These are phyloP conservation scores for Batkoa obscura DNA, from an alignment of 371 early-diverging fungal species.

Conservation along the genomic window DNA sequence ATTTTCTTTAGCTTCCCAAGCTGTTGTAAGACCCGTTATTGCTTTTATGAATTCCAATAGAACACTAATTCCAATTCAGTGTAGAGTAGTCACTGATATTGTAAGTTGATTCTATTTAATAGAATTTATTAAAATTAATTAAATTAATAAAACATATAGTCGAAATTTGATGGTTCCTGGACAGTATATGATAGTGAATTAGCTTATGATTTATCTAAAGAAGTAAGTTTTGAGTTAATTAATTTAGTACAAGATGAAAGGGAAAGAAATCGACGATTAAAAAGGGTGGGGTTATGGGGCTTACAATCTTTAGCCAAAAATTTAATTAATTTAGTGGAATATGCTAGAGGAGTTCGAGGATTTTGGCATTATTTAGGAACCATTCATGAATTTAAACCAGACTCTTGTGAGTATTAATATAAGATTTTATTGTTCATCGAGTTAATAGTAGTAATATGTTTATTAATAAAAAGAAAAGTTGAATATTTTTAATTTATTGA, in stretches of 20 bases:
- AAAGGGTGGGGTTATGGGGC: slow-evolving; percentile 79
- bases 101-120: slow-evolving; percentile 16
- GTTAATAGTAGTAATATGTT: too few species aligned
- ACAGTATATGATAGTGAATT: slow-evolving; percentile 68
- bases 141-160: slow-evolving; percentile 12
- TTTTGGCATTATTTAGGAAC: slow-evolving; percentile 51
- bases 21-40: slow-evolving; percentile 81
- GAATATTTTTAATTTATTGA: not conserved
- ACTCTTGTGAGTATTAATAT: too few species aligned
- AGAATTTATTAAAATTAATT: not conserved
- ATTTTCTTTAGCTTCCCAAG: slow-evolving; percentile 56
- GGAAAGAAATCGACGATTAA: slow-evolving; percentile 59
- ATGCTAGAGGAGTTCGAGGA: slow-evolving; percentile 59
- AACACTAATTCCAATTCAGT: slow-evolving; percentile 62
- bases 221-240: slow-evolving; percentile 64
- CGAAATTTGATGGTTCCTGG: slow-evolving; percentile 87
- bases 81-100: slow-evolving; percentile 51
- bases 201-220: slow-evolving; percentile 52
- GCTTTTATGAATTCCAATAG: slow-evolving; percentile 85
- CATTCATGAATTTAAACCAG: not conserved
- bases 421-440: too few species aligned
- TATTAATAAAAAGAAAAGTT: too few species aligned
- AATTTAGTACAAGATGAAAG: slow-evolving; percentile 59
- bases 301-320: slow-evolving; percentile 54
- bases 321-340: slow-evolving; percentile 47